A percentile compares a stretch with the other conserved stretches of the same genome.
phyloP scores from a whole-genome alignment of 176 grass and related monocot species.

The Alloteropsis semialata region DNA sequence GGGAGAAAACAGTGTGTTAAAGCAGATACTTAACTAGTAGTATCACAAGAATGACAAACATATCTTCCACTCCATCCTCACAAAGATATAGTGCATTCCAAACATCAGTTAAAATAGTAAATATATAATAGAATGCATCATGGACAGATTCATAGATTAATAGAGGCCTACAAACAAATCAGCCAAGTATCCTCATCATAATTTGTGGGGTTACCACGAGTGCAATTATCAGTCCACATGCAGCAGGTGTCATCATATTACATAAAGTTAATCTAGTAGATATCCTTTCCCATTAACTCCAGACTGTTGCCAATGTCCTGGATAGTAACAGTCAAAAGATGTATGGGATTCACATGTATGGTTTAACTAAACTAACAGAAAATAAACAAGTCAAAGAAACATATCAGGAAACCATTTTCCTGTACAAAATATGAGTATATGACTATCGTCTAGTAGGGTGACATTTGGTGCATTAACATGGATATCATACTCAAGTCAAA shows the following conservation, averaged over 20 bases:
- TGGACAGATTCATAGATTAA: neutral
- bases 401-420: neutral
- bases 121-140: slow-evolving; percentile 1
- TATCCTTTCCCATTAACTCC: neutral
- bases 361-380: slow-evolving; percentile 12
- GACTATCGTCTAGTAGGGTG: neutral
- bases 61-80: neutral
- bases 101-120: neutral
- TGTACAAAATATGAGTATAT: neutral
- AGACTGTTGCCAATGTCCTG: neutral
- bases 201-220: neutral
- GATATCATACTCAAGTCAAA: neutral
- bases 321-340: neutral
- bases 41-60: neutral
- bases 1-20: neutral
- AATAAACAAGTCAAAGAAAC: neutral
- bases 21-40: neutral
- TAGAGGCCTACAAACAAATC: neutral
- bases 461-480: neutral
- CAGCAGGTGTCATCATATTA: neutral
- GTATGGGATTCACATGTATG: neutral
- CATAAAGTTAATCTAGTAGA: neutral
- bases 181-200: neutral
- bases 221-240: neutral
- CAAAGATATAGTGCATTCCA: neutral